Evolutionary conservation across 352 stramenopile genomes (phyloP), one percentile per base, ranked within the genome.

Genomic region (Blastocystis sp.): DNA sequence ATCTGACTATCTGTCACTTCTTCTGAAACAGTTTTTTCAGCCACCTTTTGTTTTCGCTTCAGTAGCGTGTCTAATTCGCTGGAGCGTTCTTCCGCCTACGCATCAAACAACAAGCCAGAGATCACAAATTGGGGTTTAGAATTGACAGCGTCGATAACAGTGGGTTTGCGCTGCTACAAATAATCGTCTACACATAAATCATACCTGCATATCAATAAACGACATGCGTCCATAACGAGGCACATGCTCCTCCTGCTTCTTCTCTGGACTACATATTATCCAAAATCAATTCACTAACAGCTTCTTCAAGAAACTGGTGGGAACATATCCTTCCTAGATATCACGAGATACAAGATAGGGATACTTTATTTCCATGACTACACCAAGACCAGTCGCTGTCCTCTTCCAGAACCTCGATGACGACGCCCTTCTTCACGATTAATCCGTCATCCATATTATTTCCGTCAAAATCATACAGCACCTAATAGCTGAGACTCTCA

Each of bases 21-120:
- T 13, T 23, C n/a, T 45, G 9, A 47, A 45, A 80, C 70, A 7
- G 29, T 53, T n/a, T 80, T 15, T 53, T 80, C 70, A 7, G 70
- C 70, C 3, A 80, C 70, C 70, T 80, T 80, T 53, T 80, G 70
- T n/a, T 80, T 80, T 29, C 70, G 70, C 70, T 80, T 80, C 70
- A 80, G 47, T 7, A 80, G 41, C 23, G 41, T 20, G 39, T 80
- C 70, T 34, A 80, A 47, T 29, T 80, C 70, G 26, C 13, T 37
- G 1, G 70, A 80, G 64, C 41, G 50, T 39, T 64, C 70, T 15
- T 80, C 41, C 11, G 54, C 56, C 70, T 80, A 80, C 0, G 0
- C 3, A 63, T 80, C 9, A 80, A 3, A 4, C 4, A 62, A 43
- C 26, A 62, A 64, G 47, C 20, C 47, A 64, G 9, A 15, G 47